Evolutionary conservation across 2,329 filamentous ascomycete genomes (phyloP).

Genomic region (Nemania sp.): DNA sequence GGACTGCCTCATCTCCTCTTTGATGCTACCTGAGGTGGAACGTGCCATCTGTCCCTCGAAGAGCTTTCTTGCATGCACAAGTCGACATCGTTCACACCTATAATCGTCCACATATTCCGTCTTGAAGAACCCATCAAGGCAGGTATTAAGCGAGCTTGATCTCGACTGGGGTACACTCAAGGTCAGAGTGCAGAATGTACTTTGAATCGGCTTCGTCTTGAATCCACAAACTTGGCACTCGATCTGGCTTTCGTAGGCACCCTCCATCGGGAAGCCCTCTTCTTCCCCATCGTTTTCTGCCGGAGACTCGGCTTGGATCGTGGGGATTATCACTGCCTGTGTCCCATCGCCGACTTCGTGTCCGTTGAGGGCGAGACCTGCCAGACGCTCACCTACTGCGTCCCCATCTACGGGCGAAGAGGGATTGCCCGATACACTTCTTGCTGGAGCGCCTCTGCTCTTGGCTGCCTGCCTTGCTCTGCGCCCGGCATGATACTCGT

Average conservation of each 20-base stretch:
- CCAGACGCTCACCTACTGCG: conserved; percentile 50
- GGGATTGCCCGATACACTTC: conserved; percentile 24
- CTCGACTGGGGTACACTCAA: conserved; percentile 88
- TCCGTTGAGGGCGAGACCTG: conserved; percentile 44
- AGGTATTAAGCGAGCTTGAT: conserved; percentile 84
- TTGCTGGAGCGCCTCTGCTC: conserved; percentile 46
- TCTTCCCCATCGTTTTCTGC: conserved; percentile 56
- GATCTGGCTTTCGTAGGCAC: conserved; percentile 91
- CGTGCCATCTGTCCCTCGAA: conserved; percentile 71
- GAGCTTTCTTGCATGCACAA: conserved; percentile 79
- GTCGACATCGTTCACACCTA: conserved; percentile 90
- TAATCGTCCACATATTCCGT: conserved; percentile 97
- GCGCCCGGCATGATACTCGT: conserved; percentile 90
- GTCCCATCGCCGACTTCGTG: conserved; percentile 22
- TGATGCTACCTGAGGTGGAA: conserved; percentile 65
- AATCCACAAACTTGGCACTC: conserved; percentile 92
- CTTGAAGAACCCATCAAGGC: conserved; percentile 94
- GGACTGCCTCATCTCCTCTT: conserved; percentile 64
- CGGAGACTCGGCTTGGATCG: conserved; percentile 36
- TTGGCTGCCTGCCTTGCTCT: conserved; percentile 74
- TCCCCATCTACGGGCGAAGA: conserved; percentile 46
- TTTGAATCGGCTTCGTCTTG: conserved; percentile 84
- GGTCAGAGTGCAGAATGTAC: conserved; percentile 91
- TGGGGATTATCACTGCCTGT: conserved; percentile 27
- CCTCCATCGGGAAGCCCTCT: conserved; percentile 91